phyloP scores from a whole-genome alignment of 371 early-diverging fungal genomes.

The Chytridium lagenaria region DNA sequence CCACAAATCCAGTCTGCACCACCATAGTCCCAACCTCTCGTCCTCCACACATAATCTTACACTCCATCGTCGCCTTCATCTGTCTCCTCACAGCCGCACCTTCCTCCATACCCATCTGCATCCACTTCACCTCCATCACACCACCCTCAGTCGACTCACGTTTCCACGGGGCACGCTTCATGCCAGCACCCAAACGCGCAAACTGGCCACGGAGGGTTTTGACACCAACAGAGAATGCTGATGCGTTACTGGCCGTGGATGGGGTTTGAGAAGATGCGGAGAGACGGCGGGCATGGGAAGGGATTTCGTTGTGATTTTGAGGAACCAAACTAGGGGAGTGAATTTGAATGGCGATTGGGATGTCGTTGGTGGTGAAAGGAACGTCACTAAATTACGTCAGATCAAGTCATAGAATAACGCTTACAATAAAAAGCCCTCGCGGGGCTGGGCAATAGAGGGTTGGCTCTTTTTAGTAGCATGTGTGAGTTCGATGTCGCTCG shows the following conservation, averaged over 20 bases:
- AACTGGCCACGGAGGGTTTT: not conserved
- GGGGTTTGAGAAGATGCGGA: not conserved
- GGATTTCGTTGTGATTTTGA: not conserved
- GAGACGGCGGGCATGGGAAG: not conserved
- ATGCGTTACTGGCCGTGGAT: not conserved
- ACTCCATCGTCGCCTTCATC: conserved; percentile 5
- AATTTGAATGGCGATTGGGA: conserved; percentile 1
- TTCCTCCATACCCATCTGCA: not conserved
- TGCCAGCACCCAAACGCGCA: not conserved
- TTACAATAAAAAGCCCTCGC: conserved; percentile 5
- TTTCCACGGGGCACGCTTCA: conserved; percentile 3
- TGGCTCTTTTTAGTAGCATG: not conserved
- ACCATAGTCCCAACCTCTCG: conserved; percentile 41
- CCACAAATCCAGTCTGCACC: conserved; percentile 36
- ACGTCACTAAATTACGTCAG: not conserved
- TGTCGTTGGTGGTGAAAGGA: not conserved
- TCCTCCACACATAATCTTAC: conserved; percentile 17
- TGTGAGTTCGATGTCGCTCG: not conserved
- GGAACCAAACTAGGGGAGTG: not conserved
- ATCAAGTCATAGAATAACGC: not conserved
- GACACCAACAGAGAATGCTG: too few species aligned
- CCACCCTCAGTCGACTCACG: not conserved
- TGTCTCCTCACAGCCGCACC: conserved; percentile 1
- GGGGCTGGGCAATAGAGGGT: not conserved
- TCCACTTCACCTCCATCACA: not conserved